Conservation (phyloP, 2,329 filamentous ascomycete genomes). For the Alternaria metachromatica region DNA sequence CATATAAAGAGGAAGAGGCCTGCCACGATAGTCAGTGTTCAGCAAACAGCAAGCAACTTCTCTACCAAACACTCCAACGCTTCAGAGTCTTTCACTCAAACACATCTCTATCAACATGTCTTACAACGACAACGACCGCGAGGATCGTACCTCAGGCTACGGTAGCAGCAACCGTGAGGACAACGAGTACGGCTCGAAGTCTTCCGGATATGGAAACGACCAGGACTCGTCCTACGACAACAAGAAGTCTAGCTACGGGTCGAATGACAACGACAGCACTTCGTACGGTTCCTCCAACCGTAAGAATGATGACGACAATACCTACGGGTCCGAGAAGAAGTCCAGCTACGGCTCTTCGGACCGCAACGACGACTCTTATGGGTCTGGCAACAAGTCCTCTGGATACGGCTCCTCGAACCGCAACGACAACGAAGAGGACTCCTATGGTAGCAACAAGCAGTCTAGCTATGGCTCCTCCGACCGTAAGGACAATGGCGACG, state of each 20-base stretch:
- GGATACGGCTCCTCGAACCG: slow-evolving; percentile 2
- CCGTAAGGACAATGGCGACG: background rate
- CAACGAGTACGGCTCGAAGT: slow-evolving; percentile 9
- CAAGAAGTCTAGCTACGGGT: slow-evolving; percentile 9
- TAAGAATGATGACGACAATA: slow-evolving; percentile 3
- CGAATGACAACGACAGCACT: slow-evolving; percentile 3
- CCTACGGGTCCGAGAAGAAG: slow-evolving; percentile 8
- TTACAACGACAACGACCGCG: slow-evolving; percentile 14
- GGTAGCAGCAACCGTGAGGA: slow-evolving; percentile 9
- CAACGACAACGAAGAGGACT: slow-evolving; percentile 8
- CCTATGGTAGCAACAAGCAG: slow-evolving; percentile 10
- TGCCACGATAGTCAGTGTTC: background rate
- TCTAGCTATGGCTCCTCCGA: slow-evolving; percentile 6
- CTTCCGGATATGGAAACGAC: slow-evolving; percentile 11
- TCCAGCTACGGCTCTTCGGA: slow-evolving; percentile 8
- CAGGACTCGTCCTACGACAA: slow-evolving; percentile 10
- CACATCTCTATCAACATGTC: slow-evolving; percentile 7
- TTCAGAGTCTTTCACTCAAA: background rate
- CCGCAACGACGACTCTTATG: slow-evolving; percentile 14
- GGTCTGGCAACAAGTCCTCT: slow-evolving; percentile 15
- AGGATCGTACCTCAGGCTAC: slow-evolving; percentile 7
- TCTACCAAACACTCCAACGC: background rate
- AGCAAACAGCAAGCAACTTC: background rate
- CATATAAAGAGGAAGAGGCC: background rate
- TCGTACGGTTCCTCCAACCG: slow-evolving; percentile 1